Base-by-base conservation (phyloP, 1,284 basidiomycete species). In the Fomitopsis betulina region DNA sequence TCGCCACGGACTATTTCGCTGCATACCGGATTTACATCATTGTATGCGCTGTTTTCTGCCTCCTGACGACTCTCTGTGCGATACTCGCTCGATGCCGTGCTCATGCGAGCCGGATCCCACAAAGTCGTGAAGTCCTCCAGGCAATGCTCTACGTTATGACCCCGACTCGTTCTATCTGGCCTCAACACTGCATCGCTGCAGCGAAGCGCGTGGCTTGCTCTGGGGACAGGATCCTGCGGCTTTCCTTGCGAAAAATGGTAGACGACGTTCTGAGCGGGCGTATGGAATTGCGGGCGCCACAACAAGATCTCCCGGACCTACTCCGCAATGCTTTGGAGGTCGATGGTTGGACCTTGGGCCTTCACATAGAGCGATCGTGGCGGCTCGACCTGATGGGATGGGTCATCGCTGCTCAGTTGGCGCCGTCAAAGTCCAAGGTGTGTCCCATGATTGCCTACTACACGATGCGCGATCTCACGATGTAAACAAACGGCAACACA, bases 111-210 rank as follows among this genome's bases (percentile, higher is more conserved):
- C 27, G 15, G 5, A 13, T 47, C 2, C n/a, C 38, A 8, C 21
- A 49, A 6, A 58, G 33, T 5, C 53, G 57, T 10, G 9, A 37
- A 30, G 47, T 45, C 7, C 39, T 60, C n/a, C 43, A 55, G 13
- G 33, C 53, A 5, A 30, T 60, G 25, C 47, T 60, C 21, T 19
- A 42, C 15, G 15, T 57, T 17, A 12, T 60, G 37, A 52, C 59
- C 2, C 59, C 59, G 5, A 60, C 59, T 45, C 30, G 56, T 47
- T 60, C 59, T 13, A 15, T 60, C 19, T 60, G 59, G 59, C 42
- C 56, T 17, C 10, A 42, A 2, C 21, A 21, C 19, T 60, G 55
- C 53, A 21, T 60, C 25, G 15, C n/a, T 6, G 19, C 43, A 12
- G 56, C 53, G 3, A 52, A 51, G 12, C 21, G 23, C 17, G 51